These are phyloP conservation scores for Elongisporangium anandrum DNA, from an alignment of 352 stramenopile species.

Conservation along the genomic window DNA sequence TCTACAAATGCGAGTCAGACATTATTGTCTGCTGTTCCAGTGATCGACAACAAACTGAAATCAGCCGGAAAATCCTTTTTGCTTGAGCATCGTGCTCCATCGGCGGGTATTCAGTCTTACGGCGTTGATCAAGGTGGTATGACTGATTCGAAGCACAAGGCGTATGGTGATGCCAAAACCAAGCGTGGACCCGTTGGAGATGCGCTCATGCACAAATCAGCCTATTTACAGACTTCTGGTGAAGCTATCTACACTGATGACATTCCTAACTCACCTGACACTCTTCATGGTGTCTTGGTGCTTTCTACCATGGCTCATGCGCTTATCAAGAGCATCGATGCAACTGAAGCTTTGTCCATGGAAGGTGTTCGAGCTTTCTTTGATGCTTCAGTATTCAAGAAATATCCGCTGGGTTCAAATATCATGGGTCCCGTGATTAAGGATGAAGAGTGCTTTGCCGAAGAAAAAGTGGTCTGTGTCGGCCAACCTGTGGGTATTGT, in stretches of 20 bases:
- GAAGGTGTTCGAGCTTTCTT: conserved; percentile 88
- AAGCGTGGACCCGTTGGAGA: conserved; percentile 83
- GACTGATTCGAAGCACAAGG: conserved; percentile 54
- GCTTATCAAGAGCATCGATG: conserved; percentile 86
- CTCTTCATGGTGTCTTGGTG: conserved; percentile 92
- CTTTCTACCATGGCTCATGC: conserved; percentile 79
- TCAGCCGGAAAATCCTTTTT: conserved; percentile 62
- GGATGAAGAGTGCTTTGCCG: conserved; percentile 88
- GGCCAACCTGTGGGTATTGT: conserved; percentile 82
- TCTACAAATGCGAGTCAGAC: not conserved
- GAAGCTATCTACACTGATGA: conserved; percentile 96
- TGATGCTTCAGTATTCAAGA: conserved; percentile 69
- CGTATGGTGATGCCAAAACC: conserved; percentile 26
- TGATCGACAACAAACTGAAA: conserved; percentile 28
- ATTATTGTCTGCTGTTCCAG: conserved; percentile 20
- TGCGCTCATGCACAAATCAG: conserved; percentile 90
- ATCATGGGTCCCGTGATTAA: conserved; percentile 77
- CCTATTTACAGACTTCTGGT: conserved; percentile 92
- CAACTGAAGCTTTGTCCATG: conserved; percentile 72
- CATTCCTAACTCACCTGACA: conserved; percentile 81
- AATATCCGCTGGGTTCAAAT: conserved; percentile 59
- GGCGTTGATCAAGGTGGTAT: conserved; percentile 59
- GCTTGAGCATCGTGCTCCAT: conserved; percentile 43
- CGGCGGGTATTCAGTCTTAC: conserved; percentile 51
- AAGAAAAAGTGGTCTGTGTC: conserved; percentile 59